Percentiles rank a stretch among this genome's conserved stretches.
These are phyloP conservation scores for Sporothrix mexicana DNA, from an alignment of 2,329 filamentous ascomycete species.

Conservation along the genomic window DNA sequence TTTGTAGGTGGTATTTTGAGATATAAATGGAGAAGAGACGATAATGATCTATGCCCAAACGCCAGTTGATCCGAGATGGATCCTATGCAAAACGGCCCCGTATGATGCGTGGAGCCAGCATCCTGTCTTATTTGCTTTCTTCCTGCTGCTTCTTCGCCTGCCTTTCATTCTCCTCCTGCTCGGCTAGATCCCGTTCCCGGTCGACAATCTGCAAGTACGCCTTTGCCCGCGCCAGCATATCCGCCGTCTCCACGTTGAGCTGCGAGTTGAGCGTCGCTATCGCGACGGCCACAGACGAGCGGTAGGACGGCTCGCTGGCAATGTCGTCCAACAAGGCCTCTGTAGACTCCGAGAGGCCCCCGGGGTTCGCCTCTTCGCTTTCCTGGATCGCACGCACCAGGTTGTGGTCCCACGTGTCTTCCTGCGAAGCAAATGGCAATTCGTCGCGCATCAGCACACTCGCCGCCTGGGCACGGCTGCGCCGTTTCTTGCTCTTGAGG, in stretches of 20 bases:
- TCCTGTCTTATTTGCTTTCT: conserved; percentile 23
- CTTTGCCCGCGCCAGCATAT: conserved; percentile 50
- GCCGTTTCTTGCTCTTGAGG: conserved; percentile 55
- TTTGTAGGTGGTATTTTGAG: not conserved
- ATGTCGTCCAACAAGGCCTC: not conserved
- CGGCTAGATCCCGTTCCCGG: conserved; percentile 47
- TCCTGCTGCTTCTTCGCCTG: conserved; percentile 34
- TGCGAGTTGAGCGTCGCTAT: conserved; percentile 41
- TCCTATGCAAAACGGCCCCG: not conserved
- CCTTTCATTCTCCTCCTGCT: conserved; percentile 42
- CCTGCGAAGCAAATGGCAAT: conserved; percentile 42
- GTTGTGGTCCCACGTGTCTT: conserved; percentile 58
- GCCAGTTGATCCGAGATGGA: not conserved
- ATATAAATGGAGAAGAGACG: conserved; percentile 1
- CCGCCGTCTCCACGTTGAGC: conserved; percentile 45
- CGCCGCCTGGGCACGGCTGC: conserved; percentile 48
- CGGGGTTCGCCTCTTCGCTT: conserved; percentile 44
- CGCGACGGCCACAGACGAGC: conserved; percentile 38
- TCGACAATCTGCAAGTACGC: conserved; percentile 51
- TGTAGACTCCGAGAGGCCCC: not conserved
- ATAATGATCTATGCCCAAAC: not conserved
- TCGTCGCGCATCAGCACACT: conserved; percentile 50
- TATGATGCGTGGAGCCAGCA: not conserved
- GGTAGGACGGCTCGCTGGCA: conserved; percentile 41
- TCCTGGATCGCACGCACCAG: conserved; percentile 40